Evolutionary conservation across 495 filamentous ascomycete species (phyloP), one percentile per base, ranked within the genome.

Genomic region (Daldinia vernicosa): DNA sequence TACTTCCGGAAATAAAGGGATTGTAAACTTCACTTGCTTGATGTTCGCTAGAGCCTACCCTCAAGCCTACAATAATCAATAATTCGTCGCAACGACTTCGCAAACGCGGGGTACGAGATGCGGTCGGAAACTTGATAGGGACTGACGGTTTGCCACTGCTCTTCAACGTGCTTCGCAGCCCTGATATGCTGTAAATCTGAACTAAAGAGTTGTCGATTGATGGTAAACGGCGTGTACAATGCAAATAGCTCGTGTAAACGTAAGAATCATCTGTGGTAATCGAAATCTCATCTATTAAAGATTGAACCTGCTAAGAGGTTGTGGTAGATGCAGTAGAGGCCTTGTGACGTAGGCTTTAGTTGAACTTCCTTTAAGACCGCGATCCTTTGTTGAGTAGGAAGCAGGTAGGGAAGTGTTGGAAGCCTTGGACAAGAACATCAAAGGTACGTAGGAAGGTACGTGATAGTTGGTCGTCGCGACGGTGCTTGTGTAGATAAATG

Each of bases 211-310:
- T 60, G 59, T 52, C 56, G 51, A 24, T 67, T 33, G 39, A 43
- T 45, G n/a, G 35, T 32, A 17, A 47, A 62, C 40, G 63, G 19
- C 43, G 51, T 17, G 14, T 30, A 17, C 12, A 27, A 30, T 62
- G 28, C 33, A 2, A 32, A 58, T 11, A 52, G 14, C 1, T 47
- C 24, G 43, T 9, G 32, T 30, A 55, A 15, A 43, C 45, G 39
- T 37, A 40, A 59, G 32, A 30, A 63, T 59, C 69, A 72, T 72
- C 67, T 72, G 69, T 30, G 14, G 27, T 63, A 35, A 66, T 7
- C 27, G 37, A 62, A 26, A 33, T 19, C 27, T 53, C 28, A 30
- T 14, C 26, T 30, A 17, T 28, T 30, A 30, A 53, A 53, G 40
- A 47, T 33, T 15, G 19, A 65, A 37, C 7, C 15, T 4, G 52